Evolutionary conservation across 352 stramenopile species (phyloP).

Genomic region (Globisporangium cederbergense): DNA sequence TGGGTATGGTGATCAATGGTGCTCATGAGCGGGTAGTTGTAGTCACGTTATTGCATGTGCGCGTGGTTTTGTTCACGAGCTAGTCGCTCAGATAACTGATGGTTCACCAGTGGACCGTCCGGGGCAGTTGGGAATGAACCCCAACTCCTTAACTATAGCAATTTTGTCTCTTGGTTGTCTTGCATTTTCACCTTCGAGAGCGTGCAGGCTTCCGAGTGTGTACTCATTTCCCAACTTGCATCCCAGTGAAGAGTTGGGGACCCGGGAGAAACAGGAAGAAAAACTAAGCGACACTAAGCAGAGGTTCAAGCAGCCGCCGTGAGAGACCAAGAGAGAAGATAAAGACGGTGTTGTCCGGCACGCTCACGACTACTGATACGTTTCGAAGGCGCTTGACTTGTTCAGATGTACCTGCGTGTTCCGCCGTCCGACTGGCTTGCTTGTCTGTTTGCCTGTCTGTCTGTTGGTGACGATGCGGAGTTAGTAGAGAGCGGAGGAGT

Average conservation of each 20-base stretch:
- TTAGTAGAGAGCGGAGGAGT: background rate
- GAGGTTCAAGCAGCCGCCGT: background rate
- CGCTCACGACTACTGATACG: slow-evolving; percentile 40
- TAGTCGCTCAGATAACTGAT: too few species aligned
- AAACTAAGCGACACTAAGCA: background rate
- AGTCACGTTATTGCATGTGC: too few species aligned
- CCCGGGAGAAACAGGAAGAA: background rate
- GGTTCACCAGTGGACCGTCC: too few species aligned
- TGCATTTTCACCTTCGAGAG: background rate
- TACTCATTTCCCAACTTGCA: slow-evolving; percentile 42
- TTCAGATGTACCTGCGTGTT: too few species aligned
- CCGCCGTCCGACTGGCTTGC: too few species aligned
- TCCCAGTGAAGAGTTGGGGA: slow-evolving; percentile 1
- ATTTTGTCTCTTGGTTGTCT: background rate
- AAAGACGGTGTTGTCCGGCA: slow-evolving; percentile 41
- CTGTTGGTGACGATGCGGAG: background rate
- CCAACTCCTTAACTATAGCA: too few species aligned
- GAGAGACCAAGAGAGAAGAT: slow-evolving; percentile 6
- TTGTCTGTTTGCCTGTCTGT: too few species aligned
- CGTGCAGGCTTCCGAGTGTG: background rate
- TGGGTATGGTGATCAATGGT: too few species aligned
- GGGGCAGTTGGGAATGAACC: too few species aligned
- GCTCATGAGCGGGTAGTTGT: too few species aligned
- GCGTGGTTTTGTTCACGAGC: too few species aligned
- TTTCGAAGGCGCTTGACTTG: background rate